A percentile compares a stretch with the other conserved stretches of the same genome.
phyloP scores from a whole-genome alignment of 2,329 filamentous ascomycete genomes.

The Calonectria naviculata region DNA sequence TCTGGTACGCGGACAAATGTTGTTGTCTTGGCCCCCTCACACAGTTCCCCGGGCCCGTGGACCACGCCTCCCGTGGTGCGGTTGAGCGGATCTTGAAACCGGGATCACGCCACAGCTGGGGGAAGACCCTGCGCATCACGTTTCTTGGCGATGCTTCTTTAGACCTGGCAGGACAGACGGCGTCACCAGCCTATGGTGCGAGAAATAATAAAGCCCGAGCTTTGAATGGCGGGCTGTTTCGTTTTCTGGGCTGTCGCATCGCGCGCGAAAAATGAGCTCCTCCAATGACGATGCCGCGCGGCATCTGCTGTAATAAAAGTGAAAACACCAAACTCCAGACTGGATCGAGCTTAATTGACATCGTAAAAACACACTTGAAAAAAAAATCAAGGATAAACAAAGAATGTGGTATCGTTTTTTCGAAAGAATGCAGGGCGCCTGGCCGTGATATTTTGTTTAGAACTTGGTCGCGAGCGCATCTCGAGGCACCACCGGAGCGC shows the following conservation, averaged over 20 bases:
- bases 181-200: neutral
- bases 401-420: neutral
- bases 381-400: neutral
- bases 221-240: neutral
- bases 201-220: neutral
- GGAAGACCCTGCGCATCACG: neutral
- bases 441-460: neutral
- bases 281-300: neutral
- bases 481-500: constrained; percentile 32
- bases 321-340: constrained; percentile 7
- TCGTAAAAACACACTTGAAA: neutral
- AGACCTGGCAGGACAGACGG: neutral
- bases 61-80: neutral
- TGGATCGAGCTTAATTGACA: neutral
- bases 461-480: constrained; percentile 32
- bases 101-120: neutral
- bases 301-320: neutral
- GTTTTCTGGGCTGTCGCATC: neutral
- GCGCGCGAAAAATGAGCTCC: neutral
- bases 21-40: neutral
- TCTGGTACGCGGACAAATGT: neutral
- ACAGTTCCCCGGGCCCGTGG: neutral
- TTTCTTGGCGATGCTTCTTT: neutral
- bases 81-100: neutral
- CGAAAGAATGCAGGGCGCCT: neutral